Base-by-base conservation (phyloP, 768 basidiomycete species). In the Collybia nuda region DNA sequence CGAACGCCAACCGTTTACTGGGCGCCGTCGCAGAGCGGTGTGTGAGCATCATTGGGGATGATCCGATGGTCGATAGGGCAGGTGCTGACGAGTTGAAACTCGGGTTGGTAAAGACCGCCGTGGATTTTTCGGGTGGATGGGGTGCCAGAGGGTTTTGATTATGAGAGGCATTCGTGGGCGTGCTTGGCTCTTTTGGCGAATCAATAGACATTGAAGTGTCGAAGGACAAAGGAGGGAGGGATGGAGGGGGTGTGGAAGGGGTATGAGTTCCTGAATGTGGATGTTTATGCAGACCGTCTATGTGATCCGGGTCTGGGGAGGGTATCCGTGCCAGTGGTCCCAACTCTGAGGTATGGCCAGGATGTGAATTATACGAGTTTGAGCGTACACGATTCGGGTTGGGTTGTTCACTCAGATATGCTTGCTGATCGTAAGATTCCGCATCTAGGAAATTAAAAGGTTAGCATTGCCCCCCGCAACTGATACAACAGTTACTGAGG, bases 21-120 rank as follows among this genome's bases (percentile, higher is more conserved):
- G 83, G 79, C 2, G 80, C 76, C 28, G 92, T 86, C 46, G 86
- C 83, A 7, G 88, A 81, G 35, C 93, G 81, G 50, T 87, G 86
- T 3, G 84, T 66, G n/a, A 87, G 71, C 24, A 80, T 78, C 19
- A 85, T 58, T 15, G 83, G 59, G 1, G 78, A 46, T 11, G 69
- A 67, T 28, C 70, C 68, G 47, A 85, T 71, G 38, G 80, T 78
- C 14, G 88, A 85, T 43, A 98, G 71, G 5, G 88, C 85, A 0
- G 97, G 96, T 1, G 93, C 94, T 9, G 94, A 97, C 14, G 89
- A 92, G 69, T 96, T 90, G 61, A 81, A 69, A 36, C 75, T 82
- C n/a, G 94, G 85, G 61, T 95, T 85, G 54, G 79, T 84, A 74
- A 93, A 96, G 22, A 91, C 73, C 29, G 73, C 63, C n/a, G 63